A percentile compares a stretch with the other conserved stretches of the same genome.
These are phyloP conservation scores for Breviolum minutum DNA, from an alignment of 73 alveolate species.

Conservation along the genomic window DNA sequence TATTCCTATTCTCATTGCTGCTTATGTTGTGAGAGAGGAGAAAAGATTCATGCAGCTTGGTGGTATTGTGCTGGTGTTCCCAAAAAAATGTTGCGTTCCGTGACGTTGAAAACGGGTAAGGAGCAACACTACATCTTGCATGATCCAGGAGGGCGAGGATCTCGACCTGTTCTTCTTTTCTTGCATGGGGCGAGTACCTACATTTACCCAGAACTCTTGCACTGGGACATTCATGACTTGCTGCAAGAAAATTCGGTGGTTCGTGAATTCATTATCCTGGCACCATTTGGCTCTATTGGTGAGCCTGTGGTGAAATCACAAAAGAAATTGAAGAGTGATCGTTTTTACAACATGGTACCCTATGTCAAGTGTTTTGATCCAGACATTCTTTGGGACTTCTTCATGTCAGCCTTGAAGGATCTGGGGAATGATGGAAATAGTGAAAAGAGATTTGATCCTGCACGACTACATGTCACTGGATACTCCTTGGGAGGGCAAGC, in stretches of 20 bases:
- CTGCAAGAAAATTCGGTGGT: background rate
- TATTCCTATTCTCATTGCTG: background rate
- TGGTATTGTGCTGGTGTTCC: background rate
- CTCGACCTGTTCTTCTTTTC: background rate
- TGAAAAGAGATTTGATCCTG: background rate
- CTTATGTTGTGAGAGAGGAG: background rate
- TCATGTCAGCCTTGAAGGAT: background rate
- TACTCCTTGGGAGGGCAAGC: constrained; percentile 4
- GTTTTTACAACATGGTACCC: background rate
- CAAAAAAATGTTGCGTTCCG: background rate
- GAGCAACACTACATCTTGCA: background rate
- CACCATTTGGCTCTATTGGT: background rate
- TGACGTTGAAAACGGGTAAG: background rate
- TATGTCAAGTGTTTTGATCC: background rate
- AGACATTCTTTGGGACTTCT: background rate
- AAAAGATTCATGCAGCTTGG: background rate
- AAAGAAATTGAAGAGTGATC: background rate
- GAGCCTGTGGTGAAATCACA: background rate
- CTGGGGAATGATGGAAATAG: background rate
- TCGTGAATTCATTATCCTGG: background rate
- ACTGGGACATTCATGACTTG: background rate
- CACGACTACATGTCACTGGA: constrained; percentile 1
- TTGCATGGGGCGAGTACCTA: background rate
- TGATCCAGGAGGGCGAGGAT: background rate
- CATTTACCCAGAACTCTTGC: background rate